These are phyloP conservation scores for Hirsutella thompsonii DNA, from an alignment of 2,329 filamentous ascomycete genomes.

Conservation along the genomic window DNA sequence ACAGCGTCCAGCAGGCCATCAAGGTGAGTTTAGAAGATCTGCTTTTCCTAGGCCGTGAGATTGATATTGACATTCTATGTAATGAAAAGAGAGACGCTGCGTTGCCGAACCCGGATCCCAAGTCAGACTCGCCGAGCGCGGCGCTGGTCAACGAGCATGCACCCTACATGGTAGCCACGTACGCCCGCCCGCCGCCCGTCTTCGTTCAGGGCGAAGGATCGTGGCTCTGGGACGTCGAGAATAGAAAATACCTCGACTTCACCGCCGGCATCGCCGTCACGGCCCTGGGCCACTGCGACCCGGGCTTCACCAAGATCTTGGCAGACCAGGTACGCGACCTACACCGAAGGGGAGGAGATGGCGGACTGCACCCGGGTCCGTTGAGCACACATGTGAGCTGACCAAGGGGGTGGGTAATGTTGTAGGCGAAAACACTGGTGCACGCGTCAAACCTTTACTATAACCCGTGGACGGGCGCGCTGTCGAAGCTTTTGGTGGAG, in stretches of 20 bases:
- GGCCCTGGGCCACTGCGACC: conserved; percentile 79
- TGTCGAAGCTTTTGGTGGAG: conserved; percentile 75
- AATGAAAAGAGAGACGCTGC: conserved; percentile 19
- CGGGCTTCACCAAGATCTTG: conserved; percentile 61
- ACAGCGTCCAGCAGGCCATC: conserved; percentile 19
- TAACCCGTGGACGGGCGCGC: conserved; percentile 85
- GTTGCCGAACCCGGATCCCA: conserved; percentile 57
- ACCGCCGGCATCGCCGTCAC: conserved; percentile 95
- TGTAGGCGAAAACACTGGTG: conserved; percentile 58
- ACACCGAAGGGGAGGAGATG: no score
- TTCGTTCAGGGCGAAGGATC: conserved; percentile 82
- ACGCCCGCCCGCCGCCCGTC: conserved; percentile 78
- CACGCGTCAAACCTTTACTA: conserved; percentile 96
- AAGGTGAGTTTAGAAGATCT: no score
- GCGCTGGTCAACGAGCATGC: conserved; percentile 62
- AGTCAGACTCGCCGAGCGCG: conserved; percentile 59
- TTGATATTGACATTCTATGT: neutral
- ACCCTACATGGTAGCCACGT: conserved; percentile 92
- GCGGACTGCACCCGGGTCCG: neutral
- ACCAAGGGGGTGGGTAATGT: no score
- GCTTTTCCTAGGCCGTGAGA: no score
- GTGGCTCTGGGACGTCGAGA: conserved; percentile 82
- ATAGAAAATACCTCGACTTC: conserved; percentile 82
- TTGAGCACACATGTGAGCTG: no score
- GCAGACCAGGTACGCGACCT: conserved; percentile 53